A percentile compares a stretch with the other conserved stretches of the same genome.
Evolutionary conservation across 257 asterid genomes (phyloP).

Genomic region (Verbascum thapsus): DNA sequence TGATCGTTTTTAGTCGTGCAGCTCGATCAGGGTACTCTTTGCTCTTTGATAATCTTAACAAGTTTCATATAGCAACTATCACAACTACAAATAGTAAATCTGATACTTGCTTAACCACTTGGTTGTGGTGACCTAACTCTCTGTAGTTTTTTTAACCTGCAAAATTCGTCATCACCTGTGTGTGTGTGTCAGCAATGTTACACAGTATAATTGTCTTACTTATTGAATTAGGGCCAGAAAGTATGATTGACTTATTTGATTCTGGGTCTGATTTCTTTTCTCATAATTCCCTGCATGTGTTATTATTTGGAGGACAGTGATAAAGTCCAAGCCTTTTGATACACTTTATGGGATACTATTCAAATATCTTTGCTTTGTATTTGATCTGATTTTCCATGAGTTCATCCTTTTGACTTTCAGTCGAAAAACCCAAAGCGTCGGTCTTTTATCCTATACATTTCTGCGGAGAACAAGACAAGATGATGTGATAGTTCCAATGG

Average conservation of each 20-base stretch:
- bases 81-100: conserved; percentile 3
- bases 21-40: conserved; percentile 62
- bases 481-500: conserved; percentile 94
- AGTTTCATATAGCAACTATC: conserved; percentile 24
- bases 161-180: conserved; percentile 20
- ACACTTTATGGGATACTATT: neutral
- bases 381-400: conserved; percentile 31
- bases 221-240: conserved; percentile 11
- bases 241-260: neutral
- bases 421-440: conserved; percentile 80
- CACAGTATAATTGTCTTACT: neutral
- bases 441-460: conserved; percentile 87
- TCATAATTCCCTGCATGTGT: neutral
- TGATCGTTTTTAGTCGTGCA: conserved; percentile 78
- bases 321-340: conserved; percentile 9
- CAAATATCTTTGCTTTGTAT: conserved; percentile 10
- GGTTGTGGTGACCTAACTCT: conserved; percentile 14
- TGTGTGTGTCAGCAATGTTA: conserved; percentile 25
- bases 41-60: conserved; percentile 25
- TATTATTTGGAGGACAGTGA: conserved; percentile 12
- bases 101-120: conserved; percentile 11
- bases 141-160: conserved; percentile 12
- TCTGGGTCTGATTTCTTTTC: conserved; percentile 5
- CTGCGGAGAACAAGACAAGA: conserved; percentile 78
- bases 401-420: conserved; percentile 45